A percentile compares a stretch with the other conserved stretches of the same genome.
phyloP scores from a whole-genome alignment of 1,284 basidiomycete genomes.

The Ceratobasidium sp. region DNA sequence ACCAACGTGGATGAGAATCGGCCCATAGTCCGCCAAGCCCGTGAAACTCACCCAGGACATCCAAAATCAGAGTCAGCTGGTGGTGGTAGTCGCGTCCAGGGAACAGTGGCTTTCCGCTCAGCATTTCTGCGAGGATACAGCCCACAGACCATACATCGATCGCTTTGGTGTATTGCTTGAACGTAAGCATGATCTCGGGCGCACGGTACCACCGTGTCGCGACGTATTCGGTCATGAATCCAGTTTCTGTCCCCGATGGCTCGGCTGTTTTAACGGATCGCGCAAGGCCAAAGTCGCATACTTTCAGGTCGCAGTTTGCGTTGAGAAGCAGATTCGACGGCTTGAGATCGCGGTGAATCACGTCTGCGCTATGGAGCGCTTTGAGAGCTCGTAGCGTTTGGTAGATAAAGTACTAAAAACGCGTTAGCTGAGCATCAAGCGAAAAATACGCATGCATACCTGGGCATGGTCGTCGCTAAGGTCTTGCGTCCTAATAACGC shows the following conservation, averaged over 20 bases:
- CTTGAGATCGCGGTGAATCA: slow-evolving; percentile 95
- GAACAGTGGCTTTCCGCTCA: slow-evolving; percentile 92
- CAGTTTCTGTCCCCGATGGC: slow-evolving; percentile 83
- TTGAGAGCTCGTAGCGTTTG: slow-evolving; percentile 94
- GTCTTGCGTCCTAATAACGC: slow-evolving; percentile 80
- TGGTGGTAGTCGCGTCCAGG: slow-evolving; percentile 97
- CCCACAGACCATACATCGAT: slow-evolving; percentile 97
- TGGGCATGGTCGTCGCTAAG: slow-evolving; percentile 92
- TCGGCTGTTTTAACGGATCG: slow-evolving; percentile 86
- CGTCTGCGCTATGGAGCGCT: slow-evolving; percentile 92
- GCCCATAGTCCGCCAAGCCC: background rate
- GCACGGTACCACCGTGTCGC: slow-evolving; percentile 90
- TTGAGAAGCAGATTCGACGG: slow-evolving; percentile 96
- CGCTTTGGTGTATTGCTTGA: slow-evolving; percentile 95
- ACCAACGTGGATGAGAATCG: background rate
- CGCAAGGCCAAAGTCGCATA: slow-evolving; percentile 89
- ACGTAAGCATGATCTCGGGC: slow-evolving; percentile 96
- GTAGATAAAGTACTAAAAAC: slow-evolving; percentile 75
- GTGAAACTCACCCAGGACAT: slow-evolving; percentile 74
- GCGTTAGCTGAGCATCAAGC: slow-evolving; percentile 50
- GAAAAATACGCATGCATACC: slow-evolving; percentile 48
- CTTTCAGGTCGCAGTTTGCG: slow-evolving; percentile 96
- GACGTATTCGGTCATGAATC: slow-evolving; percentile 96
- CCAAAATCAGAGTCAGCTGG: slow-evolving; percentile 89
- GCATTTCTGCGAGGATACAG: slow-evolving; percentile 97